phyloP scores from a whole-genome alignment of 139 green algal genomes.

The Chlamydomonas incerta region DNA sequence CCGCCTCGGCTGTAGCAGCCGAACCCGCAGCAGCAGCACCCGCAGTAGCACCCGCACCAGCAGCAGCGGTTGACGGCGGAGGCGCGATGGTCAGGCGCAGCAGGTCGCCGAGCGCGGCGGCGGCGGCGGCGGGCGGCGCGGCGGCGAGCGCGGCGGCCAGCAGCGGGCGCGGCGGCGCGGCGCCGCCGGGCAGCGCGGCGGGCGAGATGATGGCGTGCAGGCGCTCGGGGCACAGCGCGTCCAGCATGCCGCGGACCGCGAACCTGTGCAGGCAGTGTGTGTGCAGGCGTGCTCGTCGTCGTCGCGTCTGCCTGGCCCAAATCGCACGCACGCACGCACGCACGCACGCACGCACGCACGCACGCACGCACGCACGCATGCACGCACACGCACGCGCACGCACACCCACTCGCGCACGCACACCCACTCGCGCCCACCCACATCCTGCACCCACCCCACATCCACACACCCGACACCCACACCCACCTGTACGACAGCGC shows the following conservation, averaged over 20 bases:
- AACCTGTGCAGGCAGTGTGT: conserved; percentile 4
- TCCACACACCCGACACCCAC: too few relatives aligned
- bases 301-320: too few relatives aligned
- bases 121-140: neutral
- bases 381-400: too few relatives aligned
- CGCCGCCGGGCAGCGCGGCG: neutral
- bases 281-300: neutral
- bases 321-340: too few relatives aligned
- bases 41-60: neutral
- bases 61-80: neutral
- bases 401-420: too few relatives aligned
- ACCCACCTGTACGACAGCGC: conserved; percentile 32
- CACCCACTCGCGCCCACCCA: too few relatives aligned
- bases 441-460: too few relatives aligned
- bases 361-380: too few relatives aligned
- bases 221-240: conserved; percentile 20
- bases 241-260: conserved; percentile 52
- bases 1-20: neutral
- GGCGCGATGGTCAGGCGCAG: neutral
- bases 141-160: neutral
- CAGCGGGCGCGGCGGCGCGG: conserved; percentile 4
- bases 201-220: neutral
- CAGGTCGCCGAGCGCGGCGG: neutral
- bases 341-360: too few relatives aligned
- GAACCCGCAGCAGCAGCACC: neutral